Percentiles rank a stretch among this genome's conserved stretches.
Evolutionary conservation across 495 filamentous ascomycete genomes (phyloP).

Genomic region (Lichenothelia convexa): DNA sequence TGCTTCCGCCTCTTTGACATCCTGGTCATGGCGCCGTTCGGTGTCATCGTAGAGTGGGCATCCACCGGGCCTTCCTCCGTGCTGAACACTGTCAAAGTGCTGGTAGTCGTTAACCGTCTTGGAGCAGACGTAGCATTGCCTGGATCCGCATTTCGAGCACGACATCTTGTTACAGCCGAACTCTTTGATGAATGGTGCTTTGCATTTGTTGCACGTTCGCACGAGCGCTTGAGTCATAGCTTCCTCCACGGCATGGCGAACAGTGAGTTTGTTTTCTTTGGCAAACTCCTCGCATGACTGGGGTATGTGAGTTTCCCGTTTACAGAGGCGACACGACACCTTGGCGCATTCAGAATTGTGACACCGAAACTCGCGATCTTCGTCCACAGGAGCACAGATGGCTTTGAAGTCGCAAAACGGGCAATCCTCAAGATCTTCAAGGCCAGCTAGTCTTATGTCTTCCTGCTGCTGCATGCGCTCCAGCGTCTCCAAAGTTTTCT

Average conservation of each 20-base stretch:
- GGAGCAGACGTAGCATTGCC: conserved; percentile 58
- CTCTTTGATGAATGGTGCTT: conserved; percentile 50
- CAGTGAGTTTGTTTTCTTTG: conserved; percentile 37
- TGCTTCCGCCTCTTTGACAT: conserved; percentile 47
- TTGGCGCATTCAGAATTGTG: conserved; percentile 42
- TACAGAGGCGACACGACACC: conserved; percentile 59
- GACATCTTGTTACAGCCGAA: conserved; percentile 72
- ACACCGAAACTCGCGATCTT: conserved; percentile 60
- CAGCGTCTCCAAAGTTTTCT: conserved; percentile 36
- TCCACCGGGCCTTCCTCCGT: too few relatives aligned
- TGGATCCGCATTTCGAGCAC: conserved; percentile 41
- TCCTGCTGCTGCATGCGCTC: conserved; percentile 53
- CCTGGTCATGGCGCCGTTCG: conserved; percentile 41
- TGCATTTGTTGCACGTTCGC: conserved; percentile 50
- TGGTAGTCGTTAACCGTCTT: conserved; percentile 32
- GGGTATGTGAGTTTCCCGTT: conserved; percentile 54
- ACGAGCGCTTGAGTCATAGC: conserved; percentile 68
- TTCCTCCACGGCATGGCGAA: conserved; percentile 56
- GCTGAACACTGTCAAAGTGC: conserved; percentile 32
- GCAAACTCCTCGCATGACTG: conserved; percentile 49
- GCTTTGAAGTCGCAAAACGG: conserved; percentile 73
- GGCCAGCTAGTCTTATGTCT: conserved; percentile 30
- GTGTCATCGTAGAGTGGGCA: conserved; percentile 51
- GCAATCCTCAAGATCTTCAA: conserved; percentile 30
- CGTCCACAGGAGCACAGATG: conserved; percentile 46